phyloP scores from a whole-genome alignment of 805 yeast genomes.

The Pichia paraexigua region DNA sequence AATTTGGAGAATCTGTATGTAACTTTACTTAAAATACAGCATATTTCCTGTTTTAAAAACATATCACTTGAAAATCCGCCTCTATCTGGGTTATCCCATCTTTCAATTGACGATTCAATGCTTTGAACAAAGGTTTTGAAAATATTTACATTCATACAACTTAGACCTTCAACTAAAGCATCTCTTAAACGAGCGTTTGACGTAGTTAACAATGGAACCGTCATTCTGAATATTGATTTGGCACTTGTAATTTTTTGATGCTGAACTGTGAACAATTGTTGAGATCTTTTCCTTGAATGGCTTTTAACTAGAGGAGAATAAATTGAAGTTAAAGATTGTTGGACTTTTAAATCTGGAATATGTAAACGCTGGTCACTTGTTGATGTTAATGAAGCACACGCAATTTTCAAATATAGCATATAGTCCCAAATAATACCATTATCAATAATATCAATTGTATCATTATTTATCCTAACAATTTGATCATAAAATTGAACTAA shows the following conservation, averaged over 20 bases:
- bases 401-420: conserved; percentile 77
- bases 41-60: conserved; percentile 58
- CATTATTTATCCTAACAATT: conserved; percentile 48
- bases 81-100: conserved; percentile 41
- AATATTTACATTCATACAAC: conserved; percentile 85
- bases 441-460: conserved; percentile 16
- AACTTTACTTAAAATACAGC: conserved; percentile 64
- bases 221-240: conserved; percentile 79
- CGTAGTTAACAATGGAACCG: conserved; percentile 69
- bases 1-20: conserved; percentile 55
- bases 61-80: conserved; percentile 13
- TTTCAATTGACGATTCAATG: conserved; percentile 50
- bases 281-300: conserved; percentile 69
- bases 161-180: conserved; percentile 81
- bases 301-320: conserved; percentile 42
- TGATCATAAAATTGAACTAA: conserved; percentile 78
- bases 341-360: conserved; percentile 26
- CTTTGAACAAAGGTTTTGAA: conserved; percentile 76
- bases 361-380: conserved; percentile 79
- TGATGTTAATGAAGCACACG: conserved; percentile 84
- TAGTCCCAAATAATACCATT: conserved; percentile 29
- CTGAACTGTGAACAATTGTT: conserved; percentile 73
- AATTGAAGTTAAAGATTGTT: conserved; percentile 12
- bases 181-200: conserved; percentile 66
- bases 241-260: conserved; percentile 93